phyloP scores from a whole-genome alignment of 805 yeast genomes.

The Pichia insulana region DNA sequence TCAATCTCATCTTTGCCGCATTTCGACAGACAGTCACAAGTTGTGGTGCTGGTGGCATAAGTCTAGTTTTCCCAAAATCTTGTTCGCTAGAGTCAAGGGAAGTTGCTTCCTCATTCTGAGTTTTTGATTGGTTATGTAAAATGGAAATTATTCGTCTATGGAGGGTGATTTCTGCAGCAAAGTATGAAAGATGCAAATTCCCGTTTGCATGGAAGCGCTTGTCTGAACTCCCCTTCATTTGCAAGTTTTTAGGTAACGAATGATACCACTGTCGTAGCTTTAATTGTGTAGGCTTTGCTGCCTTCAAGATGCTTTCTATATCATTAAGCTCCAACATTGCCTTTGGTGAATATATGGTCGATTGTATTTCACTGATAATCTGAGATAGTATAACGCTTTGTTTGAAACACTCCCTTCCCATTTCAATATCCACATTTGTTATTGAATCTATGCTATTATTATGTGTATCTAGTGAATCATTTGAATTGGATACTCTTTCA shows the following conservation, averaged over 20 bases:
- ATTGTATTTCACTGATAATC: slow-evolving; percentile 64
- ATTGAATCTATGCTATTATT: slow-evolving; percentile 5
- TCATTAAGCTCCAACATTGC: slow-evolving; percentile 49
- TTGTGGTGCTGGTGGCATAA: slow-evolving; percentile 37
- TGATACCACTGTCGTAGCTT: slow-evolving; percentile 70
- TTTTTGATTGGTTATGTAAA: slow-evolving; percentile 27
- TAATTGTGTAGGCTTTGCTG: slow-evolving; percentile 77
- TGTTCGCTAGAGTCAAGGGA: neutral
- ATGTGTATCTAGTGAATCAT: neutral
- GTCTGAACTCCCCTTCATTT: slow-evolving; percentile 51
- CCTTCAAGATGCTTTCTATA: slow-evolving; percentile 58
- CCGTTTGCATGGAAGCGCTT: slow-evolving; percentile 67
- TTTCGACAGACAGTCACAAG: slow-evolving; percentile 62
- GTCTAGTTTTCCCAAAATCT: neutral
- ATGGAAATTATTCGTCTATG: slow-evolving; percentile 69
- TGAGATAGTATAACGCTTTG: slow-evolving; percentile 57
- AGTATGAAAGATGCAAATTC: slow-evolving; percentile 72
- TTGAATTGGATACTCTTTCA: slow-evolving; percentile 41
- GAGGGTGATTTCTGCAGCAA: slow-evolving; percentile 80
- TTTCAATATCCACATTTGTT: slow-evolving; percentile 43
- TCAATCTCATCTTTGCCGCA: slow-evolving; percentile 75
- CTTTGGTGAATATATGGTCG: slow-evolving; percentile 60
- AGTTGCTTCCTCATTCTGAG: neutral
- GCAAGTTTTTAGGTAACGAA: slow-evolving; percentile 54
- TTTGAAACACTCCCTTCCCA: slow-evolving; percentile 62